A percentile compares a stretch with the other conserved stretches of the same genome.
Evolutionary conservation across 768 basidiomycete species (phyloP).

Genomic region (Mycena venus): DNA sequence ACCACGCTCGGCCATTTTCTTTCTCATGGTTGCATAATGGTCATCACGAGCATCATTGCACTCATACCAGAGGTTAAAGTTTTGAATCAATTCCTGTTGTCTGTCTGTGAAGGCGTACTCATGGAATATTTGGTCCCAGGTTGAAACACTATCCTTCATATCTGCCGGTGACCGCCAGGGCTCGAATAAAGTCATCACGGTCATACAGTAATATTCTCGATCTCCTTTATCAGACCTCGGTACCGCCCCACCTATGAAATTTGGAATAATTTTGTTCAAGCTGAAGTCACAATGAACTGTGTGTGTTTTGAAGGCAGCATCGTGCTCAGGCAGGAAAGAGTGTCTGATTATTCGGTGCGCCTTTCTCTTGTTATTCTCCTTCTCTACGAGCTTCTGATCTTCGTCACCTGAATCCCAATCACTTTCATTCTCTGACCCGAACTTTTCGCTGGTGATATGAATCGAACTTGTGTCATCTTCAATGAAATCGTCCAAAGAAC

Average conservation of each 20-base stretch:
- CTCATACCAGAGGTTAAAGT: background rate
- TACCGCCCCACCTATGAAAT: constrained; percentile 38
- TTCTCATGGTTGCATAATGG: background rate
- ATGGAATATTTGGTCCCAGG: background rate
- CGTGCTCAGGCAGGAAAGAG: background rate
- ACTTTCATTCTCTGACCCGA: background rate
- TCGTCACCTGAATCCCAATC: background rate
- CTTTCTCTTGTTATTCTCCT: background rate
- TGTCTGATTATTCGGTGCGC: background rate
- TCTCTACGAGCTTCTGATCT: background rate
- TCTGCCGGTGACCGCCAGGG: constrained; percentile 37
- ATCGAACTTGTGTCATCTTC: too few relatives aligned
- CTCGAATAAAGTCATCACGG: constrained; percentile 25
- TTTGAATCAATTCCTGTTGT: background rate
- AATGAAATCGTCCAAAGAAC: too few relatives aligned
- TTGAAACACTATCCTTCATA: background rate
- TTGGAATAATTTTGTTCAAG: constrained; percentile 30
- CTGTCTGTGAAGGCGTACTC: background rate
- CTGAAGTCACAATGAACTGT: constrained; percentile 34
- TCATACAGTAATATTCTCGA: constrained; percentile 44
- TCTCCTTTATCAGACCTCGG: constrained; percentile 45
- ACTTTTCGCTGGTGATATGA: too few relatives aligned
- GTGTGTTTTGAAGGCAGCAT: background rate
- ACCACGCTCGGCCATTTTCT: background rate
- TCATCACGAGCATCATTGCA: background rate